Evolutionary conservation across 2,329 filamentous ascomycete species (phyloP), one percentile per base, ranked within the genome.

Genomic region (Apiospora kogelbergensis): DNA sequence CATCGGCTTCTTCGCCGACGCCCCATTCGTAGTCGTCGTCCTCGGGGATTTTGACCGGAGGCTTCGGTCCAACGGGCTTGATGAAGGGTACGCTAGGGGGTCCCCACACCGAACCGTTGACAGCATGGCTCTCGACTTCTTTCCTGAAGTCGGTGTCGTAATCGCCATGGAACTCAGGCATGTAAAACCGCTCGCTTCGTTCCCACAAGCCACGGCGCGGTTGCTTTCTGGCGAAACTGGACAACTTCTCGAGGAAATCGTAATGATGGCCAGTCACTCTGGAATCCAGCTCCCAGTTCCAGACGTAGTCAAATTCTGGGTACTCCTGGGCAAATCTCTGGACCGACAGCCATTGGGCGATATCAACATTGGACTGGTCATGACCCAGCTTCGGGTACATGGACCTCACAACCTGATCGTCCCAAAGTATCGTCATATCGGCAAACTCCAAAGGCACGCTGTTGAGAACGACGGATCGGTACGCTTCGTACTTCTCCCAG

Each of bases 271-370:
- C 93, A 0, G 90, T 93, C 76, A 92, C 91, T 64, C 93, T 87
- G 41, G 91, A 90, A 76, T 96, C 93, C 81, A 94, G 92, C 77
- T 96, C 93, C 93, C 92, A 95, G 78, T 95, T 95, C 92, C 93
- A 96, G 73, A 94, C 85, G 74, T 88, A 94, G 73, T 95, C 91
- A 72, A 93, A 96, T 74, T 95, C 89, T 0, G 92, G 92, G 74
- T 94, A 90, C 65, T 91, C 90, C 74, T 91, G 86, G 69, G 88
- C 88, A 76, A 95, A 94, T 80, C 90, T 91, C 76, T 94, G 92
- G 2, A 94, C 85, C 6, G 91, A 90, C 73, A 93, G 85, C 84
- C 90, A 93, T 74, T 93, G 90, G 40, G 86, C 84, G 37, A 84
- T 84, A 73, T 89, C 86, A n/a, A 89, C 88, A 66, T 80, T 83